Evolutionary conservation across 1,284 basidiomycete species (phyloP), one percentile per base, ranked within the genome.

Genomic region (Pascua sp.): DNA sequence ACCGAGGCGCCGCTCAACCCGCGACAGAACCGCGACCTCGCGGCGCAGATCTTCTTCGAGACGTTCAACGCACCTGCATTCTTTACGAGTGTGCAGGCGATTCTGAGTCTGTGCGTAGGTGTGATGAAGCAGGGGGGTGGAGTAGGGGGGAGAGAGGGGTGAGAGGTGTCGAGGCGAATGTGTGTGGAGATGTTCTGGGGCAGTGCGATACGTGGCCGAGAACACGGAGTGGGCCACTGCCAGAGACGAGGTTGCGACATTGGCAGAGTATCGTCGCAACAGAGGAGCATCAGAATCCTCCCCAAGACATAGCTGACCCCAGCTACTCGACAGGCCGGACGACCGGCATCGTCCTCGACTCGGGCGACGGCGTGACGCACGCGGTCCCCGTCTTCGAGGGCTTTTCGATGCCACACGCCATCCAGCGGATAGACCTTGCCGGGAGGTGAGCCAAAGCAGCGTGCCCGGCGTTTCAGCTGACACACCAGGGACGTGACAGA

Each of bases 301-400:
- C 47, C 40, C 10, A 48, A n/a, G 37, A 32, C 24, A 3, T 37
- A 45, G 37, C 49, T 51, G 49, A 51, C 13, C 13, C 13, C 70
- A 97, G 94, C 73, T 99, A 99, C 80, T 94, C 96, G 4, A 97
- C 95, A 7, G 96, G 96, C n/a, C 85, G 96, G 62, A 98, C 96
- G 59, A 98, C 96, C 37, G 96, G 96, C 42, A 97, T 98, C 57
- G 96, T 99, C 4, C 83, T 99, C 13, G 96, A 99, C 75, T 98
- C 96, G 4, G 96, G 96, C 11, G 96, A 99, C 73, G 96, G 96
- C 18, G 96, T 99, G 2, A 98, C 96, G 17, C 96, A 99, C 67
- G 92, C 96, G 4, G 96, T 99, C 4, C 96, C 96, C 4, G 96
- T 99, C 11, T 99, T 96, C 70, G 96, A 99, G 75, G 96, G 96